Base-by-base conservation (phyloP, 2,329 filamentous ascomycete species). In the Pseudohalonectria lignicola region DNA sequence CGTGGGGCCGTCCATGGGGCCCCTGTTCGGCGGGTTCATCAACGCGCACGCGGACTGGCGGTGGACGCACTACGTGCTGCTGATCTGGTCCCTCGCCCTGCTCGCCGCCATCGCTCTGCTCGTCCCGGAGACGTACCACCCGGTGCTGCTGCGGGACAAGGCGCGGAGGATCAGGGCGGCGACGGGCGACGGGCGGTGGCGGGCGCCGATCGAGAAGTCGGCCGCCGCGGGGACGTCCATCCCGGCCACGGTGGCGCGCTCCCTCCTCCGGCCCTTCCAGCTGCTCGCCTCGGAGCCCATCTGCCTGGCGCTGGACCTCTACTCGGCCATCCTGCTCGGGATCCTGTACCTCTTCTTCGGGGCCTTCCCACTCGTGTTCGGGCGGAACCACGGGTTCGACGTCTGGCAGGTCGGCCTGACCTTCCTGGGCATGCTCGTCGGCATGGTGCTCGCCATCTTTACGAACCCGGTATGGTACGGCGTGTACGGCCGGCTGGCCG, bases 281-380 rank as follows among this genome's bases (percentile, higher is more conserved):
- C 72, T 95, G 5, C 69, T 95, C 39, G 57, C 80, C 36, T 72
- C 84, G 39, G 86, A 94, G 63, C 85, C 84, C 46, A 95, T 94
- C 86, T 84, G 80, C 42, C 64, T 92, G 41, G 77, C 78, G 47
- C 75, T 95, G 19, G 92, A 86, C 57, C 61, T 92, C 17, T 83
- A 88, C 49, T 85, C 84, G 1, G 86, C 86, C 29, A 75, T 95
- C 39, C 64, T 94, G n/a, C 67, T 94, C 7, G 88, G 87, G 5
- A 82, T 94, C 32, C 63, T 94, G 3, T 94, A 94, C 54, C 74
- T 94, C 29, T 94, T 93, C 64, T 93, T 94, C 55, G 86, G 86
- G 16, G 86, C 87, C 0, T 94, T 94, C 50, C 74, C 82, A 5
- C 64, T 93, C 32, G 78, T 94, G 13, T 94, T 94, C 52, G 56